Base-by-base conservation (phyloP, 805 yeast genomes). In the Kuraishia borneana region DNA sequence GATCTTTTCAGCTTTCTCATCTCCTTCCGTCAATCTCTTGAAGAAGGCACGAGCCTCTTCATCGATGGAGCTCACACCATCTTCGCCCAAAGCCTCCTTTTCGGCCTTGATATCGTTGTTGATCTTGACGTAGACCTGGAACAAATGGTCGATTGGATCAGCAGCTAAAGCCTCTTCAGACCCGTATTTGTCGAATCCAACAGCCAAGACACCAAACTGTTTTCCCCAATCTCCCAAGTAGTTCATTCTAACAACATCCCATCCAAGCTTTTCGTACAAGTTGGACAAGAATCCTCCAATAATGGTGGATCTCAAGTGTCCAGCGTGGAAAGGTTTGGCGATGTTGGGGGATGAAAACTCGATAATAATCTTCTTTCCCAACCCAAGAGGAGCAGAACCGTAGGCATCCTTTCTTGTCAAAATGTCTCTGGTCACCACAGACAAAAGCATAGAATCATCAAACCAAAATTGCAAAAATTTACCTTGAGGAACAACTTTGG, bases 151-250 rank as follows among this genome's bases (percentile, higher is more conserved):
- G 54, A 92, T 88, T 38, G 99, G 96, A 56, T 92, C 92, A 31
- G 51, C 48, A 36, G 65, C 65, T 42, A 92, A 68, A 35, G 63
- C 62, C 50, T 77, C 83, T 54, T 81, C 94, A 41, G 69, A 60
- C 33, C 99, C 99, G 53, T 82, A 92, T 51, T 72, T 76, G 37
- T 75, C 73, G 58, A 80, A 92, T 31, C 96, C 99, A 41, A 92
- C 81, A 18, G 97, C 98, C 46, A 92, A 69, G 31, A 92, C 58
- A 59, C 98, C 99, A 51, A 89, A 92, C 65, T 92, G 99, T 62
- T 92, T 92, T 38, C 99, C 99, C 98, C 98, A 92, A 62, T 92
- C 99, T 51, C 99, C 99, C 45, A 92, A 69, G 60, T 92, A 92
- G 67, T 92, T 92, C 66, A 89, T 70, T 62, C 96, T 75, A 45